Base-by-base conservation (phyloP, 2,329 filamentous ascomycete genomes). In the Didymella lethalis region DNA sequence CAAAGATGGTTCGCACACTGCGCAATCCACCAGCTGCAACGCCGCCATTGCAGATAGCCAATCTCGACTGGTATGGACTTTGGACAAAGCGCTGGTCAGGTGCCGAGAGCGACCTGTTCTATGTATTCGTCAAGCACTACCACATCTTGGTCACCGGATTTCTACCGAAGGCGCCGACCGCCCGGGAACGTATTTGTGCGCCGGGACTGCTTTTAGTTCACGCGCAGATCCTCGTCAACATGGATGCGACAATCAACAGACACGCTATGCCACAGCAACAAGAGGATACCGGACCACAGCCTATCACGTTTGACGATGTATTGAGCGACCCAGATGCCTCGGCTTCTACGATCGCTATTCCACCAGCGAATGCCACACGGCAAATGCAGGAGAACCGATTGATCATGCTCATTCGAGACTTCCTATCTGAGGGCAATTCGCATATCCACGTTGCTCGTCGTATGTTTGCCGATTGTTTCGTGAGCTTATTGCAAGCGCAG, bases 361-460 rank as follows among this genome's bases (percentile, higher is more conserved):
- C 88, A 12, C 85, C 88, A 44, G 83, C 84, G 64, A 94, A 96
- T 73, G 84, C 90, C 48, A 83, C 90, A 67, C 88, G 90, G 65
- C 86, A 88, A 48, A 96, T 97, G 90, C 88, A 89, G n/a, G 92
- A 97, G 76, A 96, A 97, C 64, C 86, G 92, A 56, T 80, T 96
- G 53, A 86, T 97, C 54, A 88, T 94, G 72, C 79, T 97, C 60
- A 84, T 97, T 48, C 89, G 91, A 65, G 92, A 97, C 73, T 86
- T 96, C 60, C 82, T 97, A 29, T 87, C 86, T 2, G 87, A 89
- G 66, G 78, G 83, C 7, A 84, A 84, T 20, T 74, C 82, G 16
- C 49, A 85, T 84, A 55, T 82, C 78, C 59, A 79, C 80, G 75
- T 78, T 25, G 84, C 86, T 44, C 86, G 89, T 52, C 84, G 89